Evolutionary conservation across 768 basidiomycete genomes (phyloP), one percentile per base, ranked within the genome.

Genomic region (Macrolepiota dolichaula): DNA sequence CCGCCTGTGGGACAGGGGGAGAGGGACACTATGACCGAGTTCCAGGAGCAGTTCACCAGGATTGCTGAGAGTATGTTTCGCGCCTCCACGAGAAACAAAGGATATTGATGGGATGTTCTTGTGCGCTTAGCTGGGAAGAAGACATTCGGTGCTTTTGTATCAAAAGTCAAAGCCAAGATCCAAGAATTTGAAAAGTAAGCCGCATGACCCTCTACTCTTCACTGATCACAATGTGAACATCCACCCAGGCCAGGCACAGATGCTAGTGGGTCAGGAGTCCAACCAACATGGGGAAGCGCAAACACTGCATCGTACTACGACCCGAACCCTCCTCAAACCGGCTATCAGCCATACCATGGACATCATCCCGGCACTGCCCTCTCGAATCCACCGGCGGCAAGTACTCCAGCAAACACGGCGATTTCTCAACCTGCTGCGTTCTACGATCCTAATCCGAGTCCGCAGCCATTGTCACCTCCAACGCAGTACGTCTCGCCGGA

Each of bases 111-210:
- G 19, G 12, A 49, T 27, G 22, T 27, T 29, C 19, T n/a, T 19
- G 24, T 54, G 10, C 7, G 29, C 29, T 32, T 61, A 90, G 88
- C 81, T 56, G 91, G 92, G 3, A 92, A 90, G 76, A 89, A 86
- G 73, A 93, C 91, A 0, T 83, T 94, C 71, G 85, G 81, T 51
- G 81, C 76, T 9, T 70, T 94, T 27, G 79, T 93, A 42, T 85
- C 84, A 36, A 93, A 89, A 70, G 89, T 92, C 51, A 92, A 85
- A 69, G 85, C 90, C 4, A 94, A 93, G 81, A 85, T 93, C 61
- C 87, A 89, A 67, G 92, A 93, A 66, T 85, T 85, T 63, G 91
- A 93, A 40, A 84, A 86, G 67, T 75, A 76, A 15, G 72, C 72
- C 17, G 17, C 47, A 55, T 57, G 24, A 27, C 2, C 17, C 47